Evolutionary conservation across 805 yeast species (phyloP).

Genomic region (Wickerhamomyces sydowiorum): DNA sequence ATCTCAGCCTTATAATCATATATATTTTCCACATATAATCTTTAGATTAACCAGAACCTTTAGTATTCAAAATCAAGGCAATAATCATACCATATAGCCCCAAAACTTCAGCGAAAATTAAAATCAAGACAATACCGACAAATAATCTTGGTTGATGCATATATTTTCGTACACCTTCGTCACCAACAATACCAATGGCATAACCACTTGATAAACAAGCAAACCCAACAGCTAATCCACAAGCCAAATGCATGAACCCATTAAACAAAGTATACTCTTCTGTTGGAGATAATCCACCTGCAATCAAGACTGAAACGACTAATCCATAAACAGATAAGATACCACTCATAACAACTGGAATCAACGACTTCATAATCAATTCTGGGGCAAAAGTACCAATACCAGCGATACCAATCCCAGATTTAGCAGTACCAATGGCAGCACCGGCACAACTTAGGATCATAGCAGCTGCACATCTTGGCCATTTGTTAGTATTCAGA

Average conservation of each 20-base stretch:
- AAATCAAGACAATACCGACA: slow-evolving; percentile 84
- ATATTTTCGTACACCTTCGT: slow-evolving; percentile 83
- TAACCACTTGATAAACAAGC: slow-evolving; percentile 96
- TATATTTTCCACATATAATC: no score
- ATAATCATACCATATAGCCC: slow-evolving; percentile 93
- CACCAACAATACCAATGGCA: slow-evolving; percentile 93
- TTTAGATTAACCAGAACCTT: slow-evolving; percentile 54
- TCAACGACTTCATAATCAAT: slow-evolving; percentile 87
- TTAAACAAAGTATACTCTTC: slow-evolving; percentile 80
- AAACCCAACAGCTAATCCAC: slow-evolving; percentile 94
- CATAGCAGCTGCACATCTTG: slow-evolving; percentile 82
- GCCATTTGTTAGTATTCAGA: slow-evolving; percentile 5
- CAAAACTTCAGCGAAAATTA: slow-evolving; percentile 87
- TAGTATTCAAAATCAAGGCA: slow-evolving; percentile 87
- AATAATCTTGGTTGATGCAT: slow-evolving; percentile 86
- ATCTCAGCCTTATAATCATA: no score
- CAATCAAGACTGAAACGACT: slow-evolving; percentile 93
- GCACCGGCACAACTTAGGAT: slow-evolving; percentile 94
- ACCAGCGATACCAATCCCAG: slow-evolving; percentile 97
- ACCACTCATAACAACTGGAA: slow-evolving; percentile 98
- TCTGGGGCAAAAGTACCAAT: slow-evolving; percentile 98
- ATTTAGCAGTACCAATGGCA: slow-evolving; percentile 96
- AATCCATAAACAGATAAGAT: slow-evolving; percentile 94
- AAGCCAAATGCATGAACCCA: slow-evolving; percentile 97
- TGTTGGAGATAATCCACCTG: slow-evolving; percentile 79